Evolutionary conservation across 768 basidiomycete genomes (phyloP).

Genomic region (Chalciporus pseudorubinellus): DNA sequence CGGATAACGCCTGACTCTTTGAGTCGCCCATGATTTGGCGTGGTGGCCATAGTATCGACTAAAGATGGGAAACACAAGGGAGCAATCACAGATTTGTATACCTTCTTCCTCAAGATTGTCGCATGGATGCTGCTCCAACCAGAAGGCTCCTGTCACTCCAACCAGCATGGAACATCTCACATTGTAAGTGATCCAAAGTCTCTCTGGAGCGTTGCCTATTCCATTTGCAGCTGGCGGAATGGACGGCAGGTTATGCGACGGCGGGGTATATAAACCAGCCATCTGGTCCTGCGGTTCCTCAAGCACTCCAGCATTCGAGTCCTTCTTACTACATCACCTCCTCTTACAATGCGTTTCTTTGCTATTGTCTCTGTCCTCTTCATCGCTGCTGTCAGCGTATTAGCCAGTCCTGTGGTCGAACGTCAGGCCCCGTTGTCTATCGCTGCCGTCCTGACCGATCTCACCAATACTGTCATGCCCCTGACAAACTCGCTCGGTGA

Average conservation of each 20-base stretch:
- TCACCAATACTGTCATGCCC: constrained; percentile 4
- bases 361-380: constrained; percentile 6
- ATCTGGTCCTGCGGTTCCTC: not conserved
- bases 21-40: too few species aligned
- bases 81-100: too few species aligned
- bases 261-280: constrained; percentile 12
- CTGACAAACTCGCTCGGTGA: constrained; percentile 11
- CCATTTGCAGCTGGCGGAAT: not conserved
- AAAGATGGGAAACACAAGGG: too few species aligned
- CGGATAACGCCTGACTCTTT: too few species aligned
- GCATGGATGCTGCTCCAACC: too few species aligned
- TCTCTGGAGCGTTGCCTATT: too few species aligned
- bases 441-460: constrained; percentile 4
- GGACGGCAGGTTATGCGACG: not conserved
- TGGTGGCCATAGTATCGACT: too few species aligned
- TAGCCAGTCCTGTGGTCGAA: constrained; percentile 11
- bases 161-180: too few species aligned
- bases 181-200: too few species aligned
- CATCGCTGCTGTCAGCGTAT: constrained; percentile 4
- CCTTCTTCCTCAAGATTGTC: too few species aligned
- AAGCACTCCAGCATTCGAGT: constrained; percentile 10
- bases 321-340: not conserved
- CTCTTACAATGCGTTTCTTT: constrained; percentile 10
- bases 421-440: constrained; percentile 2
- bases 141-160: too few species aligned